These are phyloP conservation scores for Saccharum spontaneum DNA, from an alignment of 176 grass and related monocot genomes.

Conservation along the genomic window DNA sequence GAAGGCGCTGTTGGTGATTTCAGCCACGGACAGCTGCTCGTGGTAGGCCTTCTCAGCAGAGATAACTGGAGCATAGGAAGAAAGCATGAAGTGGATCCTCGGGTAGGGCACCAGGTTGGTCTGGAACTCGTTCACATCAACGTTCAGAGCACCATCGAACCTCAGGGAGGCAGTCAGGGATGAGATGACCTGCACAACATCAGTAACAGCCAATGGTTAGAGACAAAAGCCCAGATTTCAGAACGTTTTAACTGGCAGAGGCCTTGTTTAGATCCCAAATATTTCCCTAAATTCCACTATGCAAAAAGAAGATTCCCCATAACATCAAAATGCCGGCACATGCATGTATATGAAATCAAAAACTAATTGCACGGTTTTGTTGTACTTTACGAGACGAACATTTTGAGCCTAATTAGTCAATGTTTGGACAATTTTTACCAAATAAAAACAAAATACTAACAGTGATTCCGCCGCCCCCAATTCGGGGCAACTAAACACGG, in stretches of 20 bases:
- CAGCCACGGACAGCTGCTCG: conserved; percentile 54
- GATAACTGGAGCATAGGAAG: conserved; percentile 52
- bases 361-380: too few species aligned
- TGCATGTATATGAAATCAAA: too few species aligned
- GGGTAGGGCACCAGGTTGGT: conserved; percentile 58
- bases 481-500: too few species aligned
- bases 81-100: conserved; percentile 66
- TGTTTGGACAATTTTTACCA: too few species aligned
- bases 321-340: too few species aligned
- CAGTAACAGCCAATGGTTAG: background rate
- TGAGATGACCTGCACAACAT: conserved; percentile 43
- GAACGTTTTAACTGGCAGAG: background rate
- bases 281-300: too few species aligned
- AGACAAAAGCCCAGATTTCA: background rate
- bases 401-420: too few species aligned
- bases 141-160: conserved; percentile 61
- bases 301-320: too few species aligned
- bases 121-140: conserved; percentile 58
- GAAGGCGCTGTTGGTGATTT: conserved; percentile 55
- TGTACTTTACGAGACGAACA: too few species aligned
- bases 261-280: too few species aligned
- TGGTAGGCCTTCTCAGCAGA: conserved; percentile 62
- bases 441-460: too few species aligned
- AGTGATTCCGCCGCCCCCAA: too few species aligned
- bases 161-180: conserved; percentile 56